A percentile compares a stretch with the other conserved stretches of the same genome.
These are phyloP conservation scores for Cladosporium sp. DNA, from an alignment of 2,329 filamentous ascomycete species.

Conservation along the genomic window DNA sequence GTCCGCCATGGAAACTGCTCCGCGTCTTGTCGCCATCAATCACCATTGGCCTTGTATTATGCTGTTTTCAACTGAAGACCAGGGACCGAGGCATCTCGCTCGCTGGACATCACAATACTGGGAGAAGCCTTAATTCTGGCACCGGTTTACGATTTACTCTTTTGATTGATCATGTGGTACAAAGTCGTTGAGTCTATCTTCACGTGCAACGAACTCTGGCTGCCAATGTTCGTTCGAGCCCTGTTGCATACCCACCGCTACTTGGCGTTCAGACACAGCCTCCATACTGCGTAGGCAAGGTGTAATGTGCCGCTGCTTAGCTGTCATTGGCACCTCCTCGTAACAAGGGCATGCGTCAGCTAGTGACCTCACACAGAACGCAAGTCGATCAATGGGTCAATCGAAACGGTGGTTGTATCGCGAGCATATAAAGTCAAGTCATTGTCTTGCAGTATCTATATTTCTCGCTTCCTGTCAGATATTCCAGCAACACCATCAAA, in stretches of 20 bases:
- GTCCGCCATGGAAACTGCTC: constrained; percentile 3
- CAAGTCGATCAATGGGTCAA: neutral
- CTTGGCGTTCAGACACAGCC: constrained; percentile 15
- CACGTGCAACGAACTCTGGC: neutral
- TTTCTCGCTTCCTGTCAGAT: neutral
- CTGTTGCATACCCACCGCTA: neutral
- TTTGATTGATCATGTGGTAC: neutral
- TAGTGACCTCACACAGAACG: neutral
- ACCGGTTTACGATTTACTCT: neutral
- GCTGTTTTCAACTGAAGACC: neutral
- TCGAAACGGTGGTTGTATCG: neutral
- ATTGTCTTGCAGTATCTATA: neutral
- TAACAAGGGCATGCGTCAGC: neutral
- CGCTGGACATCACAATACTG: neutral
- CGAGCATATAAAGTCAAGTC: neutral
- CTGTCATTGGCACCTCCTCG: constrained; percentile 5
- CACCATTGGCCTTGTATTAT: neutral
- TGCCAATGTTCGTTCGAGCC: neutral
- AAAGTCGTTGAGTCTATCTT: neutral
- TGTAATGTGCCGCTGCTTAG: constrained; percentile 7
- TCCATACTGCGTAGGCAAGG: constrained; percentile 11
- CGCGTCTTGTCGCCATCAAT: neutral
- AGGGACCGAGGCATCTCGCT: neutral
- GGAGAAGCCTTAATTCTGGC: neutral
- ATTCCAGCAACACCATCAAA: neutral